phyloP scores from a whole-genome alignment of 2,329 filamentous ascomycete species.

The Colletotrichum musae region DNA sequence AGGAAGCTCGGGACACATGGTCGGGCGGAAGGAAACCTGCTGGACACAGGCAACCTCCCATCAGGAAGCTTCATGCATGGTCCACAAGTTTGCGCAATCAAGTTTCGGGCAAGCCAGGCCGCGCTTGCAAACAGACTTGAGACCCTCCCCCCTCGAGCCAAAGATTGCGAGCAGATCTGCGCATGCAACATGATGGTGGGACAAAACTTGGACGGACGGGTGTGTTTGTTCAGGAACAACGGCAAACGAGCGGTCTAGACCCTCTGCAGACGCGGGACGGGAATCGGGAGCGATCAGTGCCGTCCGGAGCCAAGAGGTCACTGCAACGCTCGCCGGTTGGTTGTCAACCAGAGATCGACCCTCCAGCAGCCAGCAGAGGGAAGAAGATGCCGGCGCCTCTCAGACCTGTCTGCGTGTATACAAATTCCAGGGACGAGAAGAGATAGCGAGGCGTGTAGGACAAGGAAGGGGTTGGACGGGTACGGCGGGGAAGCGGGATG shows the following conservation, averaged over 20 bases:
- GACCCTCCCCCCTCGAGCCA: not conserved
- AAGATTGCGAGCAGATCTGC: not conserved
- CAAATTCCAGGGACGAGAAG: no score
- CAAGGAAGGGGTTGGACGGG: slow-evolving; percentile 6
- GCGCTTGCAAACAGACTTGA: slow-evolving; percentile 1
- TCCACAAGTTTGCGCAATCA: slow-evolving; percentile 25
- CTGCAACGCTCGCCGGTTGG: slow-evolving; percentile 1
- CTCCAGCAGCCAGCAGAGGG: not conserved
- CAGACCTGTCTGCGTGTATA: no score
- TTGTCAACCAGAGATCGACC: not conserved
- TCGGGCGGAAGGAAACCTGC: not conserved
- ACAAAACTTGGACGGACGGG: no score
- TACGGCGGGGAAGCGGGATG: slow-evolving; percentile 24
- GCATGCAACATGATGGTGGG: no score
- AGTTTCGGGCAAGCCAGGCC: not conserved
- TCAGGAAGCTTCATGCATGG: slow-evolving; percentile 11
- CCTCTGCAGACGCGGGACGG: slow-evolving; percentile 18
- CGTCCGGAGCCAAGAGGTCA: slow-evolving; percentile 3
- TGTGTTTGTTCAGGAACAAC: no score
- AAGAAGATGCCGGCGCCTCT: no score
- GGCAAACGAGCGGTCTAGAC: slow-evolving; percentile 14
- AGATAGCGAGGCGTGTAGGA: not conserved
- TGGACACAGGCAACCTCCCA: not conserved
- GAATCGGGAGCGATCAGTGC: slow-evolving; percentile 8
- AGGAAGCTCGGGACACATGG: not conserved